A percentile compares a stretch with the other conserved stretches of the same genome.
Evolutionary conservation across 2,329 filamentous ascomycete species (phyloP).

Genomic region (Fusarium circinatum): DNA sequence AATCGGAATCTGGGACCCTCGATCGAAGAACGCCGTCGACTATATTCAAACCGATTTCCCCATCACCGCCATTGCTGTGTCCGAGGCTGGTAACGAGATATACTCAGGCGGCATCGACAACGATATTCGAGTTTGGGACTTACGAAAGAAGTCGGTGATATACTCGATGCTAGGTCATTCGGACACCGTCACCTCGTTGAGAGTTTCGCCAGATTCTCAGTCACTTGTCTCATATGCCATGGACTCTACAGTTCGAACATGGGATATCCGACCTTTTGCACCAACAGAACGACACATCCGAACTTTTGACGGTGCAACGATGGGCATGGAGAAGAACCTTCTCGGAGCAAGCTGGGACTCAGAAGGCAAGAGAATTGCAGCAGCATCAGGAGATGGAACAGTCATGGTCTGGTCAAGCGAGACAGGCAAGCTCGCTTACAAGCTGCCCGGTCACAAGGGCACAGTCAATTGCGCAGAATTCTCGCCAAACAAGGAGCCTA

Average conservation of each 20-base stretch:
- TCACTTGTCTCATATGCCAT: slow-evolving; percentile 91
- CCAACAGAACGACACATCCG: slow-evolving; percentile 85
- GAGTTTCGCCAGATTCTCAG: slow-evolving; percentile 93
- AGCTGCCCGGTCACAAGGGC: slow-evolving; percentile 93
- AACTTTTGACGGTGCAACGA: slow-evolving; percentile 91
- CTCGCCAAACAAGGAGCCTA: slow-evolving; percentile 83
- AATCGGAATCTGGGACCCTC: slow-evolving; percentile 95
- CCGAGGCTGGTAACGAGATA: slow-evolving; percentile 93
- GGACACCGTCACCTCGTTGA: slow-evolving; percentile 90
- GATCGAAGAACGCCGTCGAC: slow-evolving; percentile 87
- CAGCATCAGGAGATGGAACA: slow-evolving; percentile 89
- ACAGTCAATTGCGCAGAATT: slow-evolving; percentile 96
- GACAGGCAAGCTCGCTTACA: slow-evolving; percentile 91
- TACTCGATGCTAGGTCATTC: slow-evolving; percentile 91
- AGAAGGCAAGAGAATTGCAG: slow-evolving; percentile 85
- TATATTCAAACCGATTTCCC: slow-evolving; percentile 93
- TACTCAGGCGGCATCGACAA: slow-evolving; percentile 97
- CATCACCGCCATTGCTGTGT: slow-evolving; percentile 89
- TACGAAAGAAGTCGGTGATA: slow-evolving; percentile 88
- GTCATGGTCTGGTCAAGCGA: slow-evolving; percentile 91
- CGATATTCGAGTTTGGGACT: slow-evolving; percentile 96
- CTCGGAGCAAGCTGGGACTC: slow-evolving; percentile 90
- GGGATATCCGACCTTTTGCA: slow-evolving; percentile 96
- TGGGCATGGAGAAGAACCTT: slow-evolving; percentile 90
- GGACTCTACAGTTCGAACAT: slow-evolving; percentile 92